Conservation (phyloP, 495 filamentous ascomycete species). For the Astrocystis sublimbata region DNA sequence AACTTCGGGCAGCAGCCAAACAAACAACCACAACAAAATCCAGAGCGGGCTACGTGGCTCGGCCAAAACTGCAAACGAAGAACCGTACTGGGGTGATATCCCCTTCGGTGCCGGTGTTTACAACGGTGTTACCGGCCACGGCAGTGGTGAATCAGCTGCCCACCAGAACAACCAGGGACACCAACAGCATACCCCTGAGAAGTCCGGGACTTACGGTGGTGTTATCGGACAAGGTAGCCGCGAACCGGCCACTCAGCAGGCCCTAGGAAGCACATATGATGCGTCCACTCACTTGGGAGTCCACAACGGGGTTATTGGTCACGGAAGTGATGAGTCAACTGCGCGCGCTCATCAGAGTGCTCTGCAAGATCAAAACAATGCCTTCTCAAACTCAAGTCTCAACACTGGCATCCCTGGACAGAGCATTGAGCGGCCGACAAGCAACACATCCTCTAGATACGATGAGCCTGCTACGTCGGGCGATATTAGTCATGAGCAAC, state of each 20-base stretch:
- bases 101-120: slow-evolving; percentile 40
- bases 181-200: too few relatives aligned
- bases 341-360: slow-evolving; percentile 37
- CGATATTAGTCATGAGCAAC: slow-evolving; percentile 25
- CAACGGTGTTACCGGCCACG: slow-evolving; percentile 45
- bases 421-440: slow-evolving; percentile 34
- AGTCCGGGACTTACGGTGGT: too few relatives aligned
- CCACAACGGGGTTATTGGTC: slow-evolving; percentile 45
- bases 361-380: background rate
- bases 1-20: background rate
- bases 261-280: too few relatives aligned
- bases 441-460: background rate
- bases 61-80: slow-evolving; percentile 12
- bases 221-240: too few relatives aligned
- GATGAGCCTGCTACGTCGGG: slow-evolving; percentile 13
- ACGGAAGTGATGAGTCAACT: slow-evolving; percentile 37
- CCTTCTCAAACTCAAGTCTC: slow-evolving; percentile 16
- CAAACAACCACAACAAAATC: slow-evolving; percentile 10
- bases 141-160: slow-evolving; percentile 31
- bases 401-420: slow-evolving; percentile 46
- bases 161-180: too few relatives aligned
- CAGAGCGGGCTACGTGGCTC: slow-evolving; percentile 20
- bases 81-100: slow-evolving; percentile 44
- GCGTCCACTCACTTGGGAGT: too few relatives aligned
- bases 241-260: too few relatives aligned